Base-by-base conservation (phyloP, 257 asterid species). In the Craterostigma plantagineum region DNA sequence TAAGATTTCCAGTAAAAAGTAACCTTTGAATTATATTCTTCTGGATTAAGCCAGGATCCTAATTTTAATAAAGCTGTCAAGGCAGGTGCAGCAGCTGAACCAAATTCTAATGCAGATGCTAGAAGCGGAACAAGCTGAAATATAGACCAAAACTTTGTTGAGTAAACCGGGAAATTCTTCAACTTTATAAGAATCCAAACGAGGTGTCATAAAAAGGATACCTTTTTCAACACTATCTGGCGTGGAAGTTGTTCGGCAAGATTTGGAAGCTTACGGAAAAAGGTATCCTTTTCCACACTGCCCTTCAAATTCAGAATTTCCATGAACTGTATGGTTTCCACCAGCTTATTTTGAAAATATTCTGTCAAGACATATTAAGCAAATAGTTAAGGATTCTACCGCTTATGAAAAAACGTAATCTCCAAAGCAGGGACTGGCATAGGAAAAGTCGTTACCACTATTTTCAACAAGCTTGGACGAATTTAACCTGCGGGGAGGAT, bases 41-140 rank as follows among this genome's bases (percentile, higher is more conserved):
- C 94, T 34, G 73, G 42, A 42, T 94, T 66, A 64, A 90, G 92
- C 70, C 81, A 77, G 43, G 94, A 72, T 49, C 92, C 94, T 83
- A 90, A 52, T 66, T 90, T 90, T 69, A 90, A 59, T 63, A 90
- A 59, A 54, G 95, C 95, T 7, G 92, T 75, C 73, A 90, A 67
- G 55, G 99, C 99, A 51, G 92, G 94, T 23, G 99, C 99, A 66
- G 91, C 74, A 57, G 99, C 99, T 49, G 99, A 77, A 55, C 99
- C 95, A 63, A 77, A 90, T 73, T 83, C 99, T 50, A 90, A 59
- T 34, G 99, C 74, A 0, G 95, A 83, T 53, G 99, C 99, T 45
- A 90, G 67, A 63, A 79, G 63, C 11, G 99, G 99, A 67, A 90
- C 92, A 58, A 90, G 68, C 99, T 90, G 73, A 42, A 75, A 45